Evolutionary conservation across 2,329 filamentous ascomycete species (phyloP).

Genomic region (Colletotrichum simmondsii): DNA sequence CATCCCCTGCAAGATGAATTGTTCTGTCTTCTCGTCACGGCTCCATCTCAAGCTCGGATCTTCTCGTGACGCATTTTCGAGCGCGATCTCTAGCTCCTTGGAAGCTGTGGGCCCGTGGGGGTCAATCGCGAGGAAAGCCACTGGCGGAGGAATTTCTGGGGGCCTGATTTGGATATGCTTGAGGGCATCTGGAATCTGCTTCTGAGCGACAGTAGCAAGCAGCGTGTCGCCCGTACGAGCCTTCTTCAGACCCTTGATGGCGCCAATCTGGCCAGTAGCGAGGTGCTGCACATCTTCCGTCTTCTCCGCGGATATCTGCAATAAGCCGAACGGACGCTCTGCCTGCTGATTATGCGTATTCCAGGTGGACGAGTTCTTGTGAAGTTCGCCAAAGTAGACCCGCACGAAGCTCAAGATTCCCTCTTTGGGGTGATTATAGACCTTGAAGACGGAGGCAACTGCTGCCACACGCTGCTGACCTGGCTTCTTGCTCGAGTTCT

Average conservation of each 20-base stretch:
- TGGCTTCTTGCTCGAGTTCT: slow-evolving; percentile 41
- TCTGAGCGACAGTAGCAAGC: slow-evolving; percentile 73
- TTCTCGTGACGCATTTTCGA: slow-evolving; percentile 85
- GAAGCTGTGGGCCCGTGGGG: slow-evolving; percentile 81
- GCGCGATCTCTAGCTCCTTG: slow-evolving; percentile 79
- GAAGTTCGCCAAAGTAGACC: slow-evolving; percentile 86
- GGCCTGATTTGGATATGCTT: slow-evolving; percentile 85
- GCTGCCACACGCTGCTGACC: slow-evolving; percentile 51
- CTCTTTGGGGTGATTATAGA: slow-evolving; percentile 86
- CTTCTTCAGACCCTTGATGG: slow-evolving; percentile 88
- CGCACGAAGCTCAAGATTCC: slow-evolving; percentile 92
- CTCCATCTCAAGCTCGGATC: slow-evolving; percentile 91
- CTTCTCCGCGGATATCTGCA: slow-evolving; percentile 91
- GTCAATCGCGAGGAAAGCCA: slow-evolving; percentile 96
- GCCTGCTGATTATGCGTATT: slow-evolving; percentile 86
- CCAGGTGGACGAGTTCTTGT: slow-evolving; percentile 80
- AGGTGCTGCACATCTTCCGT: slow-evolving; percentile 86
- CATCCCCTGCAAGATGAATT: slow-evolving; percentile 95
- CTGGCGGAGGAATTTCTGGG: slow-evolving; percentile 89
- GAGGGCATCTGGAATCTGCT: slow-evolving; percentile 74
- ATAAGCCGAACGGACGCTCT: slow-evolving; percentile 82
- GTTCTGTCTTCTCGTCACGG: slow-evolving; percentile 88
- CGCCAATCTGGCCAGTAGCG: slow-evolving; percentile 89
- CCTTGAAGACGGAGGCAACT: slow-evolving; percentile 87
- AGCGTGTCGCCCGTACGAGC: slow-evolving; percentile 95